These are phyloP conservation scores for Spencermartinsiella ligniputridi DNA, from an alignment of 1,139 yeast genomes.

Conservation along the genomic window DNA sequence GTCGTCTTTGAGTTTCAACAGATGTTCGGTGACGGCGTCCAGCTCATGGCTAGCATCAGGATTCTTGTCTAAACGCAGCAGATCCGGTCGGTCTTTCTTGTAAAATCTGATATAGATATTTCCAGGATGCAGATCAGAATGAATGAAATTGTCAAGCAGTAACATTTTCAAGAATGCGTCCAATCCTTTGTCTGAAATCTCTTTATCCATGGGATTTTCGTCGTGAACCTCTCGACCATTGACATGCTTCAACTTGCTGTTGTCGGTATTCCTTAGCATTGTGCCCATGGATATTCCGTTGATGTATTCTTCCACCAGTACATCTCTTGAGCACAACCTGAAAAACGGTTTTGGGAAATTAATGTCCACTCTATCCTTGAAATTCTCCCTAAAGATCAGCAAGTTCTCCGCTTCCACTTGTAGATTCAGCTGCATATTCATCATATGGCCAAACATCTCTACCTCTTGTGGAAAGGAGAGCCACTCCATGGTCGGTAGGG, in stretches of 20 bases:
- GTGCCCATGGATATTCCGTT: conserved; percentile 78
- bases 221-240: conserved; percentile 11
- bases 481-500: conserved; percentile 96
- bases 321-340: conserved; percentile 61
- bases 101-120: conserved; percentile 80
- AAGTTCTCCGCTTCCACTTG: conserved; percentile 85
- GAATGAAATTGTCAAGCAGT: conserved; percentile 86
- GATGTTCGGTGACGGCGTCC: conserved; percentile 19
- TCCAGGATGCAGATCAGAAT: conserved; percentile 96
- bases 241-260: conserved; percentile 29
- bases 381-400: conserved; percentile 61
- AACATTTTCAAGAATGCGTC: conserved; percentile 93
- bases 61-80: conserved; percentile 17
- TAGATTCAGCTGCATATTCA: conserved; percentile 84
- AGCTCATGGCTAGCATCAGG: conserved; percentile 20
- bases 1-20: not conserved
- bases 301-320: conserved; percentile 81
- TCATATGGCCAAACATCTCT: conserved; percentile 75
- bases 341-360: conserved; percentile 78
- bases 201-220: conserved; percentile 52
- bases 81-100: conserved; percentile 18
- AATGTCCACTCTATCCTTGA: conserved; percentile 52
- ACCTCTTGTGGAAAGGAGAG: conserved; percentile 92
- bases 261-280: conserved; percentile 48
- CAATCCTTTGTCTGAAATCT: conserved; percentile 79